Conservation (phyloP, 2,329 filamentous ascomycete species). For the Zymoseptoria ardabiliae region DNA sequence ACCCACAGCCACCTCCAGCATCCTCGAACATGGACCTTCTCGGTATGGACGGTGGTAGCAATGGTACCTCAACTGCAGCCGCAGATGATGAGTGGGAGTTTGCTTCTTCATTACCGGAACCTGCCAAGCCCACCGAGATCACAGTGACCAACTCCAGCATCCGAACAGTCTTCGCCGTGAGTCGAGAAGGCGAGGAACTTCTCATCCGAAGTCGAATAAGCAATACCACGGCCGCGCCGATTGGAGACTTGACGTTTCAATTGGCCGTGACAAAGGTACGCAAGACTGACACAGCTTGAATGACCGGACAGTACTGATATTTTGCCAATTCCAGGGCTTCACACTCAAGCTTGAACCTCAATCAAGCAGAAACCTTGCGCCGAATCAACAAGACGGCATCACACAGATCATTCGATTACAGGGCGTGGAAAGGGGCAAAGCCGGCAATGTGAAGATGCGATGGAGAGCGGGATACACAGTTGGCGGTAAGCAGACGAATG, state of each 20-base stretch:
- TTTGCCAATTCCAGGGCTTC: slow-evolving; percentile 53
- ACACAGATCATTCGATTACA: slow-evolving; percentile 74
- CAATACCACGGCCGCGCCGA: slow-evolving; percentile 63
- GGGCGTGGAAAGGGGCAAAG: slow-evolving; percentile 64
- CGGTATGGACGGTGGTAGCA: slow-evolving; percentile 25
- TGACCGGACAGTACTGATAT: neutral
- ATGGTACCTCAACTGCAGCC: slow-evolving; percentile 27
- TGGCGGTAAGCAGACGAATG: slow-evolving; percentile 55
- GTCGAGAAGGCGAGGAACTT: slow-evolving; percentile 49
- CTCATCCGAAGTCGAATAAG: slow-evolving; percentile 78
- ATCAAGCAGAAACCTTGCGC: slow-evolving; percentile 66
- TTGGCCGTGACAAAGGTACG: slow-evolving; percentile 85
- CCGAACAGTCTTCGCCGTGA: slow-evolving; percentile 65
- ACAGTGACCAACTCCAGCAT: slow-evolving; percentile 58
- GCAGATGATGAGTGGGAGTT: slow-evolving; percentile 90
- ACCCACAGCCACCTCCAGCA: slow-evolving; percentile 25
- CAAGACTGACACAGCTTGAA: neutral
- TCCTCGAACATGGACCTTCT: slow-evolving; percentile 21
- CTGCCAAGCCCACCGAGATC: slow-evolving; percentile 55
- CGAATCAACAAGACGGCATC: slow-evolving; percentile 67
- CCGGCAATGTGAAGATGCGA: slow-evolving; percentile 75
- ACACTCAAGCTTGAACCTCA: slow-evolving; percentile 78
- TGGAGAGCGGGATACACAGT: slow-evolving; percentile 81
- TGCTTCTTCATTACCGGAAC: slow-evolving; percentile 63
- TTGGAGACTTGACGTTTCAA: slow-evolving; percentile 81